These are phyloP conservation scores for Paramyrothecium roridum DNA, from an alignment of 2,329 filamentous ascomycete genomes.

Conservation along the genomic window DNA sequence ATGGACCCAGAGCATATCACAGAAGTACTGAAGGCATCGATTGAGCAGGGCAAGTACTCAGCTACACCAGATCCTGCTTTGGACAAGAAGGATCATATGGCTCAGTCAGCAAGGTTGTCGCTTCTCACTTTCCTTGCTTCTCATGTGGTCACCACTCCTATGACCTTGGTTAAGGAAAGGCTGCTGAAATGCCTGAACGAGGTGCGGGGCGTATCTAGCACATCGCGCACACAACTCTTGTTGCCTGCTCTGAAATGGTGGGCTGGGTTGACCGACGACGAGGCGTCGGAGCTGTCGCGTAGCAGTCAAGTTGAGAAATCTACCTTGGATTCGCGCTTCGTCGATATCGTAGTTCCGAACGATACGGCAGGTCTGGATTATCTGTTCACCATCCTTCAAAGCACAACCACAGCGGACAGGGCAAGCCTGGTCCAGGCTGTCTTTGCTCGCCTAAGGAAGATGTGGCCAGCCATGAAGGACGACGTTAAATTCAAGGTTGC, in stretches of 20 bases:
- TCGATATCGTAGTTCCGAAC: slow-evolving; percentile 52
- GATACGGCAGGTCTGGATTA: slow-evolving; percentile 49
- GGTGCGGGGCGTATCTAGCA: slow-evolving; percentile 67
- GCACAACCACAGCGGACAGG: slow-evolving; percentile 32
- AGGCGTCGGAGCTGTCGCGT: slow-evolving; percentile 41
- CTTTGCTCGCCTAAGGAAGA: slow-evolving; percentile 65
- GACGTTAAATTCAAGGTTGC: slow-evolving; percentile 59
- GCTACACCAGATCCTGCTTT: slow-evolving; percentile 27
- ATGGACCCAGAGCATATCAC: slow-evolving; percentile 72
- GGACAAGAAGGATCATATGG: slow-evolving; percentile 53
- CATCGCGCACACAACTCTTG: slow-evolving; percentile 70
- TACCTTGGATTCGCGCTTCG: slow-evolving; percentile 39
- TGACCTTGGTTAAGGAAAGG: slow-evolving; percentile 65
- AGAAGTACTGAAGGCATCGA: slow-evolving; percentile 49
- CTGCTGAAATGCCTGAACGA: slow-evolving; percentile 71
- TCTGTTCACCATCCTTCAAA: slow-evolving; percentile 45
- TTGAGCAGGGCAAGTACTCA: slow-evolving; percentile 38
- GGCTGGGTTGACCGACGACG: slow-evolving; percentile 51
- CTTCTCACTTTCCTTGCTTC: slow-evolving; percentile 71
- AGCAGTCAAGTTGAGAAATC: slow-evolving; percentile 39
- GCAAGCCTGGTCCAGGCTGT: slow-evolving; percentile 58
- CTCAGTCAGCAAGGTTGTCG: slow-evolving; percentile 59
- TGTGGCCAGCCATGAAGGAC: slow-evolving; percentile 72
- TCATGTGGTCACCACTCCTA: slow-evolving; percentile 67
- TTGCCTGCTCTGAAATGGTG: slow-evolving; percentile 72